phyloP scores from a whole-genome alignment of 106 monocot species.

The Triglochin maritima region DNA sequence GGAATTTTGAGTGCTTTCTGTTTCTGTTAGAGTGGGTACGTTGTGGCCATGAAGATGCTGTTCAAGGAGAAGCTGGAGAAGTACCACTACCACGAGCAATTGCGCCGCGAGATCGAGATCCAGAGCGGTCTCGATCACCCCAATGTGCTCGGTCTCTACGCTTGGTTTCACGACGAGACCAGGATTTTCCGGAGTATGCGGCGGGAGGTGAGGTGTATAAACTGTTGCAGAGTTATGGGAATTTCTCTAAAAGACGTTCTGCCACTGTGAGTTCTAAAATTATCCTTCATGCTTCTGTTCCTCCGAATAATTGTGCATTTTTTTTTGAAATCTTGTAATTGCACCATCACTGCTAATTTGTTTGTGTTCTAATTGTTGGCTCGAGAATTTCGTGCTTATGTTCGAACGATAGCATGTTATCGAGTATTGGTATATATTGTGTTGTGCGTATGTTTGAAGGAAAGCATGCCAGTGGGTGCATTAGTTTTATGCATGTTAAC shows the following conservation, averaged over 20 bases:
- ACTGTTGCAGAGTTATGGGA: constrained; percentile 38
- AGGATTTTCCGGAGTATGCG: constrained; percentile 75
- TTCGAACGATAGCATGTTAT: no score
- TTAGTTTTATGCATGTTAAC: no score
- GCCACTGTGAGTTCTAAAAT: constrained; percentile 49
- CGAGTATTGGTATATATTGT: no score
- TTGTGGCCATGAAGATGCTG: constrained; percentile 76
- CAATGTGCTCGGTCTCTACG: constrained; percentile 71
- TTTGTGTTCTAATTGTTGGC: neutral
- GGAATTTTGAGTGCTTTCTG: neutral
- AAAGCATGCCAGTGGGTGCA: no score
- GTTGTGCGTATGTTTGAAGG: no score
- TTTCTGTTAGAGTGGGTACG: constrained; percentile 48
- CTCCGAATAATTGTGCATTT: neutral
- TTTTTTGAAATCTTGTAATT: neutral
- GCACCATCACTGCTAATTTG: constrained; percentile 3
- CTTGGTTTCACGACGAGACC: constrained; percentile 78
- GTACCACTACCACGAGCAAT: constrained; percentile 65
- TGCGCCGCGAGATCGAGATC: constrained; percentile 83
- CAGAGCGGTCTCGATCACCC: constrained; percentile 62
- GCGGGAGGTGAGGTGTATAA: constrained; percentile 78
- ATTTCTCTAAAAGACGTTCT: constrained; percentile 61
- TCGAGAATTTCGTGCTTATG: no score
- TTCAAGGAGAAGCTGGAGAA: constrained; percentile 82
- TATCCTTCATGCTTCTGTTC: neutral